These are phyloP conservation scores for Zymoseptoria brevis DNA, from an alignment of 2,329 filamentous ascomycete species.

Conservation along the genomic window DNA sequence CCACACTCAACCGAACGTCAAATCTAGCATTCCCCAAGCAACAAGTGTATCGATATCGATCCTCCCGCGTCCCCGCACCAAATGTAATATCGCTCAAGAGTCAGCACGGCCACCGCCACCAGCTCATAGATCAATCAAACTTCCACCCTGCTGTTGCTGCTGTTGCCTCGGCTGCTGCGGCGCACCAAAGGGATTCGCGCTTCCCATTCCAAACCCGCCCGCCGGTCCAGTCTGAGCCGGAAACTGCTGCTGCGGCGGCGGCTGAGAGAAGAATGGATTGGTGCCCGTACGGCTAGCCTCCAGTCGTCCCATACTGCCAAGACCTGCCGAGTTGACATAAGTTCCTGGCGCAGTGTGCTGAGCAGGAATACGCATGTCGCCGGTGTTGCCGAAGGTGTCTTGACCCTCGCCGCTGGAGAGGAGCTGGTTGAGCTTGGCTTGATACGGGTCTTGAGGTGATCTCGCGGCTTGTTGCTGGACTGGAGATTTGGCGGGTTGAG, in stretches of 20 bases:
- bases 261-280: slow-evolving; percentile 80
- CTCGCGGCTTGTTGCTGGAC: slow-evolving; percentile 38
- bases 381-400: slow-evolving; percentile 97
- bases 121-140: slow-evolving; percentile 51
- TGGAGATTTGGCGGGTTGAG: slow-evolving; percentile 40
- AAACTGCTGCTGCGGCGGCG: slow-evolving; percentile 35
- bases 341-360: slow-evolving; percentile 95
- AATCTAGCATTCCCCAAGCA: not conserved
- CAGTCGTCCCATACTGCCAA: slow-evolving; percentile 60
- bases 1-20: not conserved
- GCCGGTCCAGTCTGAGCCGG: slow-evolving; percentile 47
- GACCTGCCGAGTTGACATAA: slow-evolving; percentile 90
- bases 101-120: not conserved
- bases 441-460: slow-evolving; percentile 47
- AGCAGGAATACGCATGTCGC: slow-evolving; percentile 85
- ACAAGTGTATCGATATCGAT: not conserved
- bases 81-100: not conserved
- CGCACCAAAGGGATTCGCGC: slow-evolving; percentile 51
- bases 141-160: slow-evolving; percentile 37
- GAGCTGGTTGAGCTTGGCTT: slow-evolving; percentile 74
- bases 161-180: slow-evolving; percentile 33
- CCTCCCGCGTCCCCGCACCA: not conserved
- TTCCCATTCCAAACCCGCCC: slow-evolving; percentile 38
- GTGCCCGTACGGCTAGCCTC: slow-evolving; percentile 62
- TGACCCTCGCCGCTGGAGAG: slow-evolving; percentile 82